These are phyloP conservation scores for Arthroderma sp. DNA, from an alignment of 2,329 filamentous ascomycete genomes.

Conservation along the genomic window DNA sequence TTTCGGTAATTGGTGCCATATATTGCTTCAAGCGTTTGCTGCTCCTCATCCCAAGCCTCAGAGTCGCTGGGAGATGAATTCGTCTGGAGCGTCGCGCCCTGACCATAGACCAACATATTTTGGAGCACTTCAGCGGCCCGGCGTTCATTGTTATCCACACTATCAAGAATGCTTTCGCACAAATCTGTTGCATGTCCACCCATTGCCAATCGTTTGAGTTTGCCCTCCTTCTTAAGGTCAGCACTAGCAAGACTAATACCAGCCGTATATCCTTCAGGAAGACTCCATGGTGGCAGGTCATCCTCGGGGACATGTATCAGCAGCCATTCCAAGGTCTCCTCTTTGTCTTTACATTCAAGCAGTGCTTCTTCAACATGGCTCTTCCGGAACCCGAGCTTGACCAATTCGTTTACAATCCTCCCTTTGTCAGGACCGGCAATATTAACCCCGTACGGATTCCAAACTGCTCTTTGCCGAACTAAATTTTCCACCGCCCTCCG, in stretches of 20 bases:
- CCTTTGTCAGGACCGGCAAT: slow-evolving; percentile 47
- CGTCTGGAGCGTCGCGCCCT: slow-evolving; percentile 7
- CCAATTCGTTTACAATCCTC: slow-evolving; percentile 57
- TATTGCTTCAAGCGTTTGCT: slow-evolving; percentile 70
- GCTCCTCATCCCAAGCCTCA: slow-evolving; percentile 73
- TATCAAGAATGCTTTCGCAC: slow-evolving; percentile 63
- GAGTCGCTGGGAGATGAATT: slow-evolving; percentile 26
- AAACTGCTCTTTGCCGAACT: slow-evolving; percentile 63
- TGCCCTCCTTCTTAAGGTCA: slow-evolving; percentile 66
- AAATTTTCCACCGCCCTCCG: slow-evolving; percentile 66
- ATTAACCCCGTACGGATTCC: slow-evolving; percentile 68
- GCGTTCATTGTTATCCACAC: slow-evolving; percentile 57
- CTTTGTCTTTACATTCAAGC: slow-evolving; percentile 74
- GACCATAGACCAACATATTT: slow-evolving; percentile 46
- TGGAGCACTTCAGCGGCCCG: slow-evolving; percentile 71
- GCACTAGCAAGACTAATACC: slow-evolving; percentile 76
- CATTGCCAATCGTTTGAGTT: slow-evolving; percentile 66
- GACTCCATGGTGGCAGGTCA: slow-evolving; percentile 80
- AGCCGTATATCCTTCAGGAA: slow-evolving; percentile 83
- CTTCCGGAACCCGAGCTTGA: slow-evolving; percentile 68
- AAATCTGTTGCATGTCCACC: slow-evolving; percentile 78
- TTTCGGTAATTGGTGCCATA: slow-evolving; percentile 60
- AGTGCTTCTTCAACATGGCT: slow-evolving; percentile 84
- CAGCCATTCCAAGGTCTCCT: slow-evolving; percentile 91
- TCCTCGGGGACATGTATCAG: slow-evolving; percentile 95